A percentile compares a stretch with the other conserved stretches of the same genome.
Evolutionary conservation across 495 filamentous ascomycete species (phyloP).

Genomic region (Geoglossum glabrum): DNA sequence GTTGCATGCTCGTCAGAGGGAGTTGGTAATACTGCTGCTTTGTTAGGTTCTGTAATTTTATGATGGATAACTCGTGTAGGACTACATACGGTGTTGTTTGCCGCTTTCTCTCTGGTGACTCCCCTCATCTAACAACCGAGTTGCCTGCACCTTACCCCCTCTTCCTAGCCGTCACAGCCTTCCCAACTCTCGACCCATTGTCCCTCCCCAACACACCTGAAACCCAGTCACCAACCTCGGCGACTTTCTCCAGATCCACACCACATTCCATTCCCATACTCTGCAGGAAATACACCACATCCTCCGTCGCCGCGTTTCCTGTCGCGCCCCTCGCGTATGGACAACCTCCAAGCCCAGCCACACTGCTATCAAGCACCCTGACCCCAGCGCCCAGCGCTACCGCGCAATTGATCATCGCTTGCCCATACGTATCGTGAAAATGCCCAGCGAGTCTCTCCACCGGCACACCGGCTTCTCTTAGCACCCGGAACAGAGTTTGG

Average conservation of each 20-base stretch:
- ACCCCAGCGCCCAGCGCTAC: slow-evolving; percentile 79
- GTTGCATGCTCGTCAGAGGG: background rate
- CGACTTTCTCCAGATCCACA: slow-evolving; percentile 63
- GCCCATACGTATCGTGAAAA: slow-evolving; percentile 94
- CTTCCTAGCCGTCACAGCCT: slow-evolving; percentile 44
- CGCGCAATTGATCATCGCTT: slow-evolving; percentile 76
- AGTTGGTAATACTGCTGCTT: background rate
- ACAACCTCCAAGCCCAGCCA: slow-evolving; percentile 83
- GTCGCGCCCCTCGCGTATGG: slow-evolving; percentile 87
- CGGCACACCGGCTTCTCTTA: slow-evolving; percentile 55
- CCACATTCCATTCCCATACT: slow-evolving; percentile 75
- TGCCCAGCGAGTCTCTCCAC: slow-evolving; percentile 75
- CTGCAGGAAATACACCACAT: slow-evolving; percentile 77
- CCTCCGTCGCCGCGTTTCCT: slow-evolving; percentile 87
- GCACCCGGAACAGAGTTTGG: slow-evolving; percentile 43
- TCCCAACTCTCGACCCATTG: slow-evolving; percentile 61
- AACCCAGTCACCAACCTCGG: slow-evolving; percentile 78
- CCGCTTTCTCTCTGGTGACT: background rate
- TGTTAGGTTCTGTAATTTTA: too few relatives aligned
- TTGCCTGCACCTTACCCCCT: background rate
- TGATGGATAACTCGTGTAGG: too few relatives aligned
- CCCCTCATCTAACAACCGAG: background rate
- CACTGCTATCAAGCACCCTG: slow-evolving; percentile 71
- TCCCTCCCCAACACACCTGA: slow-evolving; percentile 54
- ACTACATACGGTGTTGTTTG: background rate